Evolutionary conservation across 106 monocot species (phyloP), one percentile per base, ranked within the genome.

Genomic region (Xerophyta viscosa): DNA sequence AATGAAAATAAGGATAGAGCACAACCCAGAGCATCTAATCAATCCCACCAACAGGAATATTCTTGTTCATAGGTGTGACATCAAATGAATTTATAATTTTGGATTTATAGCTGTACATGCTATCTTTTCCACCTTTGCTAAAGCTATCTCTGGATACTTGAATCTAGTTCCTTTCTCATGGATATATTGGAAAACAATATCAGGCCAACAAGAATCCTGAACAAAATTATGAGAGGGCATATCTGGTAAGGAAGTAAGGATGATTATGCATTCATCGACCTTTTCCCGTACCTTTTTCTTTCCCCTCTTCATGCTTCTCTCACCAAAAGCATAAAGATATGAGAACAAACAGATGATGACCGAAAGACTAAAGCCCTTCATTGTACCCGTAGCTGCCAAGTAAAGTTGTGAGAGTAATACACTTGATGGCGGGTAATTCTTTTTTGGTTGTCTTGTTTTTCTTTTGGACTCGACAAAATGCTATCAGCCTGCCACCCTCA

Each of bases 121-220:
- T 53, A 30, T 54, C 54, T 51, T 70, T 63, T n/a, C 81, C 73
- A 21, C 81, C 70, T 46, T 64, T 64, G 9, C 59, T 71, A 29
- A 82, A 87, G 82, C 82, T 14, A 48, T 39, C 56, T 82, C 77
- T 37, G 82, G 81, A 82, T 87, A n/a, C n/a, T n/a, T n/a, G n/a
- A n/a, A n/a, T n/a, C n/a, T n/a, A n/a, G 29, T 17, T 37, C 41
- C 48, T 43, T 48, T 55, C 20, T 61, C 70, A n/a, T 48, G 55
- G 29, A 52, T 68, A 8, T 62, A 51, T 21, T 62, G 41, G 37
- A 58, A 37, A 11, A 71, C 12, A 27, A 71, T 31, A 14, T 73
- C 72, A 25, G 65, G 28, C 64, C 71, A 72, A 60, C 60, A 65
- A 20, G 64, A 57, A 27, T 71, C 64, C 44, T 58, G 26, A 33